Conservation (phyloP, 441 rosid species). For the Croton laevigatus region DNA sequence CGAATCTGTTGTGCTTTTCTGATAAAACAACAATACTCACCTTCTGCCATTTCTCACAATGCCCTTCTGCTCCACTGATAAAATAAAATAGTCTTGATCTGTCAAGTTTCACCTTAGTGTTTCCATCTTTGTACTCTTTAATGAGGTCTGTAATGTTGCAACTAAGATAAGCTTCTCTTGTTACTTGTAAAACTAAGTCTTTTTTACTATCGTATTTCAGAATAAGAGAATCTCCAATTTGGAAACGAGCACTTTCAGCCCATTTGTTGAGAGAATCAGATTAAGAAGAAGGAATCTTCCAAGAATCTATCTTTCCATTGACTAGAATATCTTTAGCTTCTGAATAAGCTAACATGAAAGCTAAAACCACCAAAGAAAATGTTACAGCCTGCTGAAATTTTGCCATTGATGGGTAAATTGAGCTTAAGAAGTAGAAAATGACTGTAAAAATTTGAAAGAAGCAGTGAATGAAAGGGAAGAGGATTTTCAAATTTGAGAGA, state of each 20-base stretch:
- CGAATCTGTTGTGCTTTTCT: conserved; percentile 31
- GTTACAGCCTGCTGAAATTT: conserved; percentile 19
- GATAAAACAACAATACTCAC: conserved; percentile 59
- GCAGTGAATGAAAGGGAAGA: too few relatives aligned
- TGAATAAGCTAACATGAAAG: conserved; percentile 25
- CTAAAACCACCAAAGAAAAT: conserved; percentile 24
- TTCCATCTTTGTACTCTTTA: conserved; percentile 60
- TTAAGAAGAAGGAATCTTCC: conserved; percentile 77
- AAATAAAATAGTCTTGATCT: conserved; percentile 66
- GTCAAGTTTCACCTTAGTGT: conserved; percentile 66
- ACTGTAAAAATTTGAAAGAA: background rate
- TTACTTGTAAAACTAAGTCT: conserved; percentile 78
- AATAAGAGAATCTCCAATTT: conserved; percentile 64
- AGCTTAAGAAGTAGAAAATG: background rate
- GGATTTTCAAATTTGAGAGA: too few relatives aligned
- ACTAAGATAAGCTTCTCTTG: conserved; percentile 49
- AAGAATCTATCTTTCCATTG: conserved; percentile 63
- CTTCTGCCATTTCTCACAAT: conserved; percentile 81
- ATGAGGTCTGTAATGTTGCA: conserved; percentile 66
- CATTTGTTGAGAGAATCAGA: conserved; percentile 78
- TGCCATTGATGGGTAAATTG: conserved; percentile 23
- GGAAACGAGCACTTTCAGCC: conserved; percentile 71
- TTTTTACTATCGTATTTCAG: conserved; percentile 70
- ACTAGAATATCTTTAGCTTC: conserved; percentile 68
- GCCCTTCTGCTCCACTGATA: conserved; percentile 77